Evolutionary conservation across 2,329 filamentous ascomycete genomes (phyloP), one percentile per base, ranked within the genome.

Genomic region (Sarocladium oryzae): DNA sequence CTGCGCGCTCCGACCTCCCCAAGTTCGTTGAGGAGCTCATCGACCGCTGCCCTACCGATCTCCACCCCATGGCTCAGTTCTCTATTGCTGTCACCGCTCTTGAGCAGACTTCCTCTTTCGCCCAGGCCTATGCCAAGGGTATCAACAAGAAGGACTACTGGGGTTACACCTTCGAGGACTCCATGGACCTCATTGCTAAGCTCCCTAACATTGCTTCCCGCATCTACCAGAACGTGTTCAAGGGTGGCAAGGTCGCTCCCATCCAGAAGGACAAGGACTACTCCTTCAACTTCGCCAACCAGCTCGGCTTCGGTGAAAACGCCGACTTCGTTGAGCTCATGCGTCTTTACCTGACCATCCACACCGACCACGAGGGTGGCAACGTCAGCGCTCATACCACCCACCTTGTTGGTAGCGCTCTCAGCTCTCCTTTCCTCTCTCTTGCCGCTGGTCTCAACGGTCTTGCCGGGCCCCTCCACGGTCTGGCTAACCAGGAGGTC

Each of bases 221-320:
- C 78, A 99, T 99, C 82, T 99, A 99, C 86, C 93, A 95, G 80
- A 99, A 99, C 74, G 86, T 97, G 72, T 99, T 95, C 89, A 96
- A 97, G 85, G 93, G 95, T 68, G 93, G 93, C 77, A 97, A 97
- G 86, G 92, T 99, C 61, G 88, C 89, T 55, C 72, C 90, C 52
- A 83, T 96, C 71, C 86, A 97, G 81, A 95, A 96, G 82, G 92
- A 97, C 79, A 93, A 97, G 88, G 93, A 99, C 71, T 99, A 96
- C 80, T 82, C 86, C 64, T 99, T 86, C 88, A 99, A 99, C 87
- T 88, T 99, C 71, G 91, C 93, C 75, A 97, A 97, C 85, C 90
- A 96, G 84, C 89, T 99, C 63, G 93, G 93, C 66, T 99, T 93
- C 71, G 88, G 88, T 64, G 84, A 86, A 66, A 97, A 99, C 84